Evolutionary conservation across 768 basidiomycete species (phyloP).

Genomic region (Leccinum subgranulosum): DNA sequence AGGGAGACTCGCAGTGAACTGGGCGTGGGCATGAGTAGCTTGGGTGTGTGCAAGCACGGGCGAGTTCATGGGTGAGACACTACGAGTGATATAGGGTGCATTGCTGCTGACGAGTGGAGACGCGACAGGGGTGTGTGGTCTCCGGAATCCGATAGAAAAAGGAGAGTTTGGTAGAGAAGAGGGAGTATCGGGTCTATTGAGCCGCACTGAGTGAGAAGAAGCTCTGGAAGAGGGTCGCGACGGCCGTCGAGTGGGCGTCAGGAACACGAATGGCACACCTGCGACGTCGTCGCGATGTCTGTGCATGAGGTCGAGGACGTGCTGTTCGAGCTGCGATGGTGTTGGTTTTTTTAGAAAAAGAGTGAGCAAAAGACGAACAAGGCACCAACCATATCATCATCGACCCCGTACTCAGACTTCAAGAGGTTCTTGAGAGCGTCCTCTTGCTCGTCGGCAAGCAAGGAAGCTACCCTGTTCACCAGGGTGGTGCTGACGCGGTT

Average conservation of each 20-base stretch:
- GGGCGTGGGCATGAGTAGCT: constrained; percentile 51
- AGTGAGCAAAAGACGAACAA: constrained; percentile 4
- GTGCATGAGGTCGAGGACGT: constrained; percentile 94
- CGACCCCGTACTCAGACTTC: constrained; percentile 64
- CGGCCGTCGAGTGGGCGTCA: constrained; percentile 76
- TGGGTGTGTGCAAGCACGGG: constrained; percentile 60
- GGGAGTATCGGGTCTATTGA: constrained; percentile 76
- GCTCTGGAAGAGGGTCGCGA: constrained; percentile 81
- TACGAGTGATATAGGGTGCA: constrained; percentile 53
- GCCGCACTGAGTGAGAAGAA: constrained; percentile 63
- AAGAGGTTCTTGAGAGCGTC: constrained; percentile 79
- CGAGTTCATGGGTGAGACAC: constrained; percentile 59
- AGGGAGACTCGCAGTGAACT: constrained; percentile 78
- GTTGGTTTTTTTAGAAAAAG: constrained; percentile 12
- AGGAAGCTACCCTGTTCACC: constrained; percentile 65
- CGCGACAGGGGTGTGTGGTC: constrained; percentile 75
- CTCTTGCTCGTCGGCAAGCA: constrained; percentile 81
- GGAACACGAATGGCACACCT: constrained; percentile 77
- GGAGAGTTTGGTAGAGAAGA: constrained; percentile 75
- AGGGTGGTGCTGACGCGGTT: constrained; percentile 55
- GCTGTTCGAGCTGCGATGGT: constrained; percentile 68
- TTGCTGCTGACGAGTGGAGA: constrained; percentile 70
- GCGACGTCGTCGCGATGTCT: constrained; percentile 84
- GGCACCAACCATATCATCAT: constrained; percentile 61
- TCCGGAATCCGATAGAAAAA: constrained; percentile 66